Conservation (phyloP, 148 eudicot species). For the Cornus controversa region DNA sequence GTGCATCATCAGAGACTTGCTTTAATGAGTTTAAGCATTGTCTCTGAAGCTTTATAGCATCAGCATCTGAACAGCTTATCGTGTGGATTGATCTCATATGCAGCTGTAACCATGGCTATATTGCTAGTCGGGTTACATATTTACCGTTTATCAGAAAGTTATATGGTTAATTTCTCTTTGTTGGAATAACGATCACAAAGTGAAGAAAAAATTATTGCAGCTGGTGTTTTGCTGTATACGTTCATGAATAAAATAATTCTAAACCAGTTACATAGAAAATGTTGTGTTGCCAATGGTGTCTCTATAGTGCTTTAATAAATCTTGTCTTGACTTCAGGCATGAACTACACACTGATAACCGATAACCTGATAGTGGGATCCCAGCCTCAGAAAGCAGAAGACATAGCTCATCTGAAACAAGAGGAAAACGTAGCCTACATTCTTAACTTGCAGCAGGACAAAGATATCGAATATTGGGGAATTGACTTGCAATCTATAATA, state of each 20-base stretch:
- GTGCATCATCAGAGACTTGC: not conserved
- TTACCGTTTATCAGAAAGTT: not conserved
- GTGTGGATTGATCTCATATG: no score
- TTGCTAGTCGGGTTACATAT: not conserved
- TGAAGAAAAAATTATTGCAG: not conserved
- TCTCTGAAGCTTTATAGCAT: not conserved
- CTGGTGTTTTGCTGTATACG: not conserved
- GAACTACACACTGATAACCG: slow-evolving; percentile 79
- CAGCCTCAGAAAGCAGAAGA: slow-evolving; percentile 96
- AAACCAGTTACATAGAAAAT: no score
- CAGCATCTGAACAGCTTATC: not conserved
- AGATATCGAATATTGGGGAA: slow-evolving; percentile 88
- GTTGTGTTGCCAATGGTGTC: not conserved
- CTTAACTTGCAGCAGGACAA: slow-evolving; percentile 94
- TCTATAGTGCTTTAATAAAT: slow-evolving; percentile 13
- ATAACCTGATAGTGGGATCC: slow-evolving; percentile 87
- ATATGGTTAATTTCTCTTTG: no score
- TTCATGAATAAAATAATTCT: no score
- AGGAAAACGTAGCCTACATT: slow-evolving; percentile 71
- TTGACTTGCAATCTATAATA: slow-evolving; percentile 62
- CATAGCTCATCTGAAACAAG: slow-evolving; percentile 76
- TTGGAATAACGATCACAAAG: no score
- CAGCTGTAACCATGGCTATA: not conserved
- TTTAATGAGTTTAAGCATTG: no score
- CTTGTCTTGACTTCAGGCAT: slow-evolving; percentile 53